phyloP scores from a whole-genome alignment of 2,329 filamentous ascomycete genomes.

The Didymella keratinophila region DNA sequence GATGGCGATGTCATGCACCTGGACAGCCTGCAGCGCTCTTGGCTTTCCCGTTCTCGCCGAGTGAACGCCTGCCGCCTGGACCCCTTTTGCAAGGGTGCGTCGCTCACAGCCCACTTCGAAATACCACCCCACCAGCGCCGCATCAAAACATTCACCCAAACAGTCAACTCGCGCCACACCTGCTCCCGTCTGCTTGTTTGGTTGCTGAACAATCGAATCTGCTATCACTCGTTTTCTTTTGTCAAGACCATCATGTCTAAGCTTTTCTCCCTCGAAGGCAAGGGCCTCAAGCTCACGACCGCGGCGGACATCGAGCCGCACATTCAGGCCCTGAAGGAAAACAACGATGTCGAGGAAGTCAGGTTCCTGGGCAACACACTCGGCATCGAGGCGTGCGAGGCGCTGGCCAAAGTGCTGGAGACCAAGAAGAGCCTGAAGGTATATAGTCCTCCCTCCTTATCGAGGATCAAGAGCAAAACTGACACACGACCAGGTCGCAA shows the following conservation, averaged over 20 bases:
- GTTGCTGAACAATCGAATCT: background rate
- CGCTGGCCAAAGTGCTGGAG: conserved; percentile 81
- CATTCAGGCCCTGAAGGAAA: conserved; percentile 75
- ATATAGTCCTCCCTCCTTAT: conserved; percentile 16
- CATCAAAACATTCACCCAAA: conserved; percentile 38
- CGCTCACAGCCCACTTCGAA: conserved; percentile 19
- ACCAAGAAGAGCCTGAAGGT: conserved; percentile 85
- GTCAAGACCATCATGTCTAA: conserved; percentile 59
- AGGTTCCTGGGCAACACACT: conserved; percentile 90
- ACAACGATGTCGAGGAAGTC: conserved; percentile 82
- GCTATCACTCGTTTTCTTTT: conserved; percentile 6
- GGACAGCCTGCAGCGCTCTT: background rate
- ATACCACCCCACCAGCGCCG: conserved; percentile 40
- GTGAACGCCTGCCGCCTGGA: conserved; percentile 9
- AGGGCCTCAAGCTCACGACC: conserved; percentile 89
- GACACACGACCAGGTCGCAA: conserved; percentile 67
- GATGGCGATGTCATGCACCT: conserved; percentile 18
- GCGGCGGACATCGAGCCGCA: conserved; percentile 86
- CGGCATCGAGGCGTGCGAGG: conserved; percentile 85
- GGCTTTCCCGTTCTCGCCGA: conserved; percentile 20
- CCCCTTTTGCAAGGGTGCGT: conserved; percentile 13
- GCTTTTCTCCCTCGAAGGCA: conserved; percentile 89
- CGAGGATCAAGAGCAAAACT: conserved; percentile 12
- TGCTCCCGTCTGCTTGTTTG: conserved; percentile 1
- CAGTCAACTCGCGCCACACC: conserved; percentile 16